Evolutionary conservation across 768 basidiomycete species (phyloP), one percentile per base, ranked within the genome.

Genomic region (Termitomyces sp.): DNA sequence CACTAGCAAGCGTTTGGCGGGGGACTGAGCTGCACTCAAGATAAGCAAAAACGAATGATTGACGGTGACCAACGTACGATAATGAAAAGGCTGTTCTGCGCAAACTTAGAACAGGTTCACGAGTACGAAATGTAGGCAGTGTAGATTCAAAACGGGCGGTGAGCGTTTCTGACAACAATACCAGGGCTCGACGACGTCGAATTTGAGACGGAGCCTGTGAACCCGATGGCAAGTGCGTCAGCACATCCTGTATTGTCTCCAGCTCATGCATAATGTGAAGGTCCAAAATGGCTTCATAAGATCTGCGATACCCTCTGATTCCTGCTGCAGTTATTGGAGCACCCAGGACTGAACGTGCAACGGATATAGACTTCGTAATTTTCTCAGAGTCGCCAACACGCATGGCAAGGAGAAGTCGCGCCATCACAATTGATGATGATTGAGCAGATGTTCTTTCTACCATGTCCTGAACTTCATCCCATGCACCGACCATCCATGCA

Each of bases 401-500:
- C 78, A 97, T 85, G 5, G 93, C 85, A 10, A 96, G 73, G 19
- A 98, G 78, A 14, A 94, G 83, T 30, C 85, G 80, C 5, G 88
- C 94, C 53, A 95, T 85, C 38, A 86, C 82, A 35, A 87, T 76
- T 28, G 88, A 79, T 0, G 92, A 76, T 0, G 81, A 77, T 21
- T 80, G 75, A 12, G 73, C 68, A n/a, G 77, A 71, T 17, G 78
- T 74, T 30, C 71, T 73, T 40, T 77, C 73, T 21, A 86, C 79
- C 43, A 91, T 75, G 17, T 72, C 71, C 51, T 83, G 77, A 15
- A 99, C 89, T 50, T 89, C 88, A 2, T 81, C 78, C 94, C 95
- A 98, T 61, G 94, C 93, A 5, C 93, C 90, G 35, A 94, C 87
- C 83, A 95, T 95, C 88, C 94, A 96, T 1, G 93, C 91, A 59